Evolutionary conservation across 2,329 filamentous ascomycete genomes (phyloP), one percentile per base, ranked within the genome.

Genomic region (Blastomyces parvus): DNA sequence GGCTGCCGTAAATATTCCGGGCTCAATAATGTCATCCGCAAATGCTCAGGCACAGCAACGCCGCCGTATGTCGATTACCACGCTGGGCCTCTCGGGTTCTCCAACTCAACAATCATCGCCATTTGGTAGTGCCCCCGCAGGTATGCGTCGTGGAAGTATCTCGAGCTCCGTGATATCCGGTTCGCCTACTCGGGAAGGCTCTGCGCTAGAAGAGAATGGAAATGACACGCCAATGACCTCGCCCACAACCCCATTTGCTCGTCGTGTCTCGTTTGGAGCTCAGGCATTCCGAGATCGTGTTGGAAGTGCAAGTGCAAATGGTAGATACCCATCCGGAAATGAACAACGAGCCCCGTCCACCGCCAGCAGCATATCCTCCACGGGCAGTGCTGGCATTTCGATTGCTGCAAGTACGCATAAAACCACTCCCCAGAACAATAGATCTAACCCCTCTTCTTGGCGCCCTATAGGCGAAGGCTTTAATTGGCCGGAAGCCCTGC

Each of bases 401-500:
- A 69, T 70, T 69, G 67, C 67, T 72, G 71, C 75, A 76, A 75
- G 72, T 76, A 74, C 70, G 69, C 66, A 68, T 65, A 71, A 72
- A 67, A 68, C 67, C 65, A 68, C 69, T 68, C 65, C 70, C 66
- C 68, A 72, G 69, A 74, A 74, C 68, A 72, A 74, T 69, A 75
- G 66, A 71, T 77, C 76, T 77, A 76, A 78, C 74, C 60, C 66
- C 78, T 78, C 72, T 74, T 79, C 78, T 73, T 73, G 74, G 69
- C 74, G 72, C 70, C 68, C 66, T 67, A 79, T 85, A 92, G 89
- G 90, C 83, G 91, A 94, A 83, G 90, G 90, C 76, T 96, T 95
- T 84, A 96, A 96, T 79, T 96, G 93, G 89, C 90, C 91, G 74
- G 93, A 97, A 81, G 92, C 96, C 81, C 86, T 97, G 82, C 90